A percentile compares a stretch with the other conserved stretches of the same genome.
phyloP scores from a whole-genome alignment of 306 rosid species.

The Morella rubra region DNA sequence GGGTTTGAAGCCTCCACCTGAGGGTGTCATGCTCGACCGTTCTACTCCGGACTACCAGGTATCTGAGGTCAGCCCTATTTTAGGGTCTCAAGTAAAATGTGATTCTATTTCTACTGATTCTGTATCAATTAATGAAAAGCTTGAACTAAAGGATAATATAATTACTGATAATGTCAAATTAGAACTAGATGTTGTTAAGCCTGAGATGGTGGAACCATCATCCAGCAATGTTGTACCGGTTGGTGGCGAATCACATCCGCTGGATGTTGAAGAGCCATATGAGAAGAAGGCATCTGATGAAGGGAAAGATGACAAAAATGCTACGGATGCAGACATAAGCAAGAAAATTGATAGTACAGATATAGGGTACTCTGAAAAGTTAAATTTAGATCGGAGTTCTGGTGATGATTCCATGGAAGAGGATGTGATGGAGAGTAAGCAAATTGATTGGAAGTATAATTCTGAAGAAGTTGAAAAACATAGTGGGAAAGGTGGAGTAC shows the following conservation, averaged over 20 bases:
- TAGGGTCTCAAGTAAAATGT: conserved; percentile 95
- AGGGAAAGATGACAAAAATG: conserved; percentile 42
- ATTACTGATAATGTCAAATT: conserved; percentile 97
- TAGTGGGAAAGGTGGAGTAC: conserved; percentile 45
- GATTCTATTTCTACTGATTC: conserved; percentile 99
- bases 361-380: conserved; percentile 79
- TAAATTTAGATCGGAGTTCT: conserved; percentile 95
- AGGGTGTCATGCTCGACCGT: conserved; percentile 48
- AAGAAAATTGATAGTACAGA: conserved; percentile 57
- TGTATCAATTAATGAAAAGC: conserved; percentile 97
- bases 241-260: conserved; percentile 71
- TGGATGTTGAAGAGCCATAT: conserved; percentile 64
- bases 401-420: conserved; percentile 99
- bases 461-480: conserved; percentile 55
- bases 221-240: conserved; percentile 67
- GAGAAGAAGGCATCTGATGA: conserved; percentile 44
- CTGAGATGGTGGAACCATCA: conserved; percentile 98
- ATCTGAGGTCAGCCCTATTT: conserved; percentile 97
- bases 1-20: conserved; percentile 46
- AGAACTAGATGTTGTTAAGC: conserved; percentile 90
- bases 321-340: conserved; percentile 45
- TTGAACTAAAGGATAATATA: conserved; percentile 98
- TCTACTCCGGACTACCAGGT: conserved; percentile 85
- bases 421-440: conserved; percentile 82
- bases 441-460: conserved; percentile 65